Evolutionary conservation across 192 early-diverging fungal species (phyloP).

Genomic region (Oehlia diaphana): DNA sequence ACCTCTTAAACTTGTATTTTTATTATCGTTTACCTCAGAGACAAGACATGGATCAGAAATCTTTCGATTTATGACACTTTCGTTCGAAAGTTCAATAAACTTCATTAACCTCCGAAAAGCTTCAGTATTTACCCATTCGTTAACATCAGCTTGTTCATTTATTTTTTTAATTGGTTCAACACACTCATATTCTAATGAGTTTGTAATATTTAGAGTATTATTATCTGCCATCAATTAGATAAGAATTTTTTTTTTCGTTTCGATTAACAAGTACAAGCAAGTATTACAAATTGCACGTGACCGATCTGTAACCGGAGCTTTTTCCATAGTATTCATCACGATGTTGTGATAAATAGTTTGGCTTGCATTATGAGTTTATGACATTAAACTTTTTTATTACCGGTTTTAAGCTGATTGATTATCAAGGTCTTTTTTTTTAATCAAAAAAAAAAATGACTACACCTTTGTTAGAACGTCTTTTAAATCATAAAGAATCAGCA

Average conservation of each 20-base stretch:
- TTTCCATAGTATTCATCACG: too few relatives aligned
- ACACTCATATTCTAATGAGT: conserved; percentile 75
- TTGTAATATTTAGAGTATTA: not conserved
- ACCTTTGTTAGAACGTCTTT: not conserved
- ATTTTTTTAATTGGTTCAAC: conserved; percentile 23
- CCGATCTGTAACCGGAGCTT: too few relatives aligned
- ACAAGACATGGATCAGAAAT: conserved; percentile 55
- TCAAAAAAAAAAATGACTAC: not conserved
- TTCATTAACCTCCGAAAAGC: conserved; percentile 69
- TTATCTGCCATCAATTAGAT: not conserved
- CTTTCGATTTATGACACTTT: conserved; percentile 63
- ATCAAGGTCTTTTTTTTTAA: too few relatives aligned
- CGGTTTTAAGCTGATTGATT: too few relatives aligned
- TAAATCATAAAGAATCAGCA: conserved; percentile 1
- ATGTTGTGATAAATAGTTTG: too few relatives aligned
- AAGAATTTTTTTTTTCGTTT: not conserved
- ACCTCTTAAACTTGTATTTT: not conserved
- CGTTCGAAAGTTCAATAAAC: conserved; percentile 75
- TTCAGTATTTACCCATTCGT: conserved; percentile 34
- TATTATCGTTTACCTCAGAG: conserved; percentile 49
- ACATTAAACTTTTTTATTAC: too few relatives aligned
- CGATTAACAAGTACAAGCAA: too few relatives aligned
- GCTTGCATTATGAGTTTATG: too few relatives aligned
- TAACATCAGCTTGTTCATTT: conserved; percentile 16
- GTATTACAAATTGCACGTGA: too few relatives aligned